These are phyloP conservation scores for Mycena vitilis DNA, from an alignment of 768 basidiomycete species.

Conservation along the genomic window DNA sequence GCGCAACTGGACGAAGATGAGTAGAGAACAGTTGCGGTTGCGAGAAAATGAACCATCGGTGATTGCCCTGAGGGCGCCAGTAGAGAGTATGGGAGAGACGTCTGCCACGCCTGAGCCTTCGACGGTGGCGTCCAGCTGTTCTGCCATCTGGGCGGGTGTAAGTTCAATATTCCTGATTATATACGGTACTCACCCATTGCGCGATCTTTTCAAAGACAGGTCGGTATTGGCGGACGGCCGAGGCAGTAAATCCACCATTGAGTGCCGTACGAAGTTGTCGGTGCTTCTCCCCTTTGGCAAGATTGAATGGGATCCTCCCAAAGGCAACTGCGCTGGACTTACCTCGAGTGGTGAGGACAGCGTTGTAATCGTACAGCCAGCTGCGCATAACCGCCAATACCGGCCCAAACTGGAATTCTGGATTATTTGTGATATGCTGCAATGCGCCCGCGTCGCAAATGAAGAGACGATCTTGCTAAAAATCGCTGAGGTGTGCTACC, in stretches of 20 bases:
- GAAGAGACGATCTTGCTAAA: constrained; percentile 18
- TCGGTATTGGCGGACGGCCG: constrained; percentile 20
- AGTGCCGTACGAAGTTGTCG: constrained; percentile 14
- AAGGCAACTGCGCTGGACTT: neutral
- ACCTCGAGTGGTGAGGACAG: constrained; percentile 11
- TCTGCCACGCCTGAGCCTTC: constrained; percentile 10
- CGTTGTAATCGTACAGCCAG: constrained; percentile 11
- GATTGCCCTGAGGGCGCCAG: constrained; percentile 23
- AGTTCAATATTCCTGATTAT: neutral
- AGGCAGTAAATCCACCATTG: constrained; percentile 19
- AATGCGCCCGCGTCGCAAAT: constrained; percentile 11
- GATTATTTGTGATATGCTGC: constrained; percentile 14
- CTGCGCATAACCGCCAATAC: constrained; percentile 18
- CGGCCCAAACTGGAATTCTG: constrained; percentile 18
- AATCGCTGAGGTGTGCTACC: constrained; percentile 1
- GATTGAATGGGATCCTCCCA: constrained; percentile 1
- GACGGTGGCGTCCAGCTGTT: constrained; percentile 11
- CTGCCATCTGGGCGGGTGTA: constrained; percentile 9
- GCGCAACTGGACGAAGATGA: constrained; percentile 18
- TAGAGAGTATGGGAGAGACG: constrained; percentile 17
- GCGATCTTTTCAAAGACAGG: constrained; percentile 16
- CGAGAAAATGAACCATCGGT: constrained; percentile 16
- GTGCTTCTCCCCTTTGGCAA: constrained; percentile 11
- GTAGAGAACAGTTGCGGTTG: constrained; percentile 1
- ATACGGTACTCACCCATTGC: constrained; percentile 5